Percentiles rank a stretch among this genome's conserved stretches.
These are phyloP conservation scores for Penicillium sp. DNA, from an alignment of 2,329 filamentous ascomycete genomes.

Conservation along the genomic window DNA sequence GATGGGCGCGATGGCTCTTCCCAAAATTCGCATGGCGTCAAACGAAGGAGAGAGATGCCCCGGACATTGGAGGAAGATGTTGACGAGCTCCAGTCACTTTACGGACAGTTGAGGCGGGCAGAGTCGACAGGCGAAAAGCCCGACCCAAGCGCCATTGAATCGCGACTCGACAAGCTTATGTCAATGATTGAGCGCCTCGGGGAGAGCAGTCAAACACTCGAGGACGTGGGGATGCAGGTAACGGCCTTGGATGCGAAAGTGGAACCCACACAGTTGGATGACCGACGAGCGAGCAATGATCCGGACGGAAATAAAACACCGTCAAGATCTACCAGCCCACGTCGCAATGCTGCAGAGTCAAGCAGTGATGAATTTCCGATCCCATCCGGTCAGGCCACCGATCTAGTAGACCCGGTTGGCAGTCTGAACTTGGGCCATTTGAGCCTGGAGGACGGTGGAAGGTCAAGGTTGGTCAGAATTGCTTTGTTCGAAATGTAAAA, in stretches of 20 bases:
- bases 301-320: conserved; percentile 13
- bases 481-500: not conserved
- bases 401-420: conserved; percentile 45
- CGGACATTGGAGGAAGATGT: conserved; percentile 32
- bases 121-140: conserved; percentile 27
- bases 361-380: conserved; percentile 46
- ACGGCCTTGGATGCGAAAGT: conserved; percentile 18
- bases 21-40: conserved; percentile 32
- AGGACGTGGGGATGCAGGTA: conserved; percentile 25
- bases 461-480: conserved; percentile 26
- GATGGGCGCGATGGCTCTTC: conserved; percentile 12
- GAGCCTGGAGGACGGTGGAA: conserved; percentile 46
- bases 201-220: conserved; percentile 32
- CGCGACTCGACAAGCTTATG: conserved; percentile 46
- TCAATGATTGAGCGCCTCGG: conserved; percentile 48
- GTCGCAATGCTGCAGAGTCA: conserved; percentile 32
- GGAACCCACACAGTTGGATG: conserved; percentile 19
- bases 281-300: conserved; percentile 20
- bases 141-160: conserved; percentile 43
- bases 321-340: conserved; percentile 36
- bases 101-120: conserved; percentile 31
- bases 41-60: conserved; percentile 36
- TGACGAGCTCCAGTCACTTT: conserved; percentile 36
- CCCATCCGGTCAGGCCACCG: conserved; percentile 42
- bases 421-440: conserved; percentile 44